Conservation (phyloP, 2,329 filamentous ascomycete species). For the Aspergillus sp. region DNA sequence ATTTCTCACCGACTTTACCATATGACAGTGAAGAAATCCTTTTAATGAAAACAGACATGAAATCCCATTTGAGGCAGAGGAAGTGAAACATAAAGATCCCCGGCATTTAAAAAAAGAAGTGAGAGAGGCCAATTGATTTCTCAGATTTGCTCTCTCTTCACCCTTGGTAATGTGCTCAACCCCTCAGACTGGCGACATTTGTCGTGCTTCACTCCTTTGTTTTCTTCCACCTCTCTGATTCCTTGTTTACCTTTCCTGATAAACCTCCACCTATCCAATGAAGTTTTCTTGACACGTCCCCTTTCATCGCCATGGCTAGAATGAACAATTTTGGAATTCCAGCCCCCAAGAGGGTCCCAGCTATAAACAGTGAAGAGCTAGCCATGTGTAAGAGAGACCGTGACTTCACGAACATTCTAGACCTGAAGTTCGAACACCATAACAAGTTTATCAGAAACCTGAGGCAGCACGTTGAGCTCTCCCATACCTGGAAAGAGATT, state of each 20-base stretch:
- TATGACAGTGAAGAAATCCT: no score
- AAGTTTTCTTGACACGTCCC: background rate
- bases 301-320: background rate
- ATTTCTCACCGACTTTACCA: background rate
- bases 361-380: background rate
- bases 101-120: background rate
- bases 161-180: background rate
- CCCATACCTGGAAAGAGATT: conserved; percentile 15
- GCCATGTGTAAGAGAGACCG: conserved; percentile 10
- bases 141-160: background rate
- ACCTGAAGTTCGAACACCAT: conserved; percentile 19
- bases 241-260: background rate
- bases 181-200: background rate
- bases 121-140: background rate
- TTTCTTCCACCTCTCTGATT: background rate
- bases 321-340: background rate
- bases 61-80: no score
- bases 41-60: no score
- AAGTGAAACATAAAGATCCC: background rate
- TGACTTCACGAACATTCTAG: conserved; percentile 23
- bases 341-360: background rate
- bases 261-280: background rate
- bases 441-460: conserved; percentile 16
- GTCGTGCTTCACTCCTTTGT: background rate
- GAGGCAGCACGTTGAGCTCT: conserved; percentile 10